Conservation (phyloP, 1,284 basidiomycete genomes). For the Irpex sp. region DNA sequence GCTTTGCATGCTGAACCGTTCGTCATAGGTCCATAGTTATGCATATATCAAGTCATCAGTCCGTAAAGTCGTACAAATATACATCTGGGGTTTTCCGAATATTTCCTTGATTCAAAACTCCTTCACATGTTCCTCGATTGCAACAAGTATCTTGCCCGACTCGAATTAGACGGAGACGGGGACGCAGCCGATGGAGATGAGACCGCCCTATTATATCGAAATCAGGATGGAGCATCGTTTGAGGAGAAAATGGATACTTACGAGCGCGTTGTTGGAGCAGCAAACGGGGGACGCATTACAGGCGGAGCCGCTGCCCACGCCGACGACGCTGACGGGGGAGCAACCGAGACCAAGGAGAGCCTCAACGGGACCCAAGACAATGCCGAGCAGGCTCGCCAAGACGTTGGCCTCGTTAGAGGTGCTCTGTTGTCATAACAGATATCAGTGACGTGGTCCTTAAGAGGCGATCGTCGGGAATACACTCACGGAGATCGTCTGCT, state of each 20-base stretch:
- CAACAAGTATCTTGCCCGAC: too few relatives aligned
- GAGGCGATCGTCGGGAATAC: not conserved
- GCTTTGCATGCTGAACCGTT: too few relatives aligned
- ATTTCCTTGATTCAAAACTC: not conserved
- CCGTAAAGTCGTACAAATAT: not conserved
- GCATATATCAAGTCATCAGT: not conserved
- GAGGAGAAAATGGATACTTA: not conserved
- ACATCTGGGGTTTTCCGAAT: not conserved
- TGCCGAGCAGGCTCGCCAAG: not conserved
- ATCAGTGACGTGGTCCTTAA: not conserved
- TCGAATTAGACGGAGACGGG: not conserved
- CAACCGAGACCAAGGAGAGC: conserved; percentile 1
- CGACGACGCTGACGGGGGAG: conserved; percentile 7
- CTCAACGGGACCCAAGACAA: not conserved
- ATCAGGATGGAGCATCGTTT: not conserved
- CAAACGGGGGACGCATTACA: conserved; percentile 5
- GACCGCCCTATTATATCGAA: conserved; percentile 1
- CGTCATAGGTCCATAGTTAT: not conserved
- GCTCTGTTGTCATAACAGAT: not conserved
- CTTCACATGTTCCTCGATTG: not conserved
- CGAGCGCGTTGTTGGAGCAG: conserved; percentile 5
- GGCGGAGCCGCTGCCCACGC: conserved; percentile 5
- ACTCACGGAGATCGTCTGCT: not conserved
- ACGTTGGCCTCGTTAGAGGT: not conserved
- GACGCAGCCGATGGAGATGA: conserved; percentile 6